Evolutionary conservation across 352 stramenopile genomes (phyloP).

Genomic region (Pseudoperonospora humuli): DNA sequence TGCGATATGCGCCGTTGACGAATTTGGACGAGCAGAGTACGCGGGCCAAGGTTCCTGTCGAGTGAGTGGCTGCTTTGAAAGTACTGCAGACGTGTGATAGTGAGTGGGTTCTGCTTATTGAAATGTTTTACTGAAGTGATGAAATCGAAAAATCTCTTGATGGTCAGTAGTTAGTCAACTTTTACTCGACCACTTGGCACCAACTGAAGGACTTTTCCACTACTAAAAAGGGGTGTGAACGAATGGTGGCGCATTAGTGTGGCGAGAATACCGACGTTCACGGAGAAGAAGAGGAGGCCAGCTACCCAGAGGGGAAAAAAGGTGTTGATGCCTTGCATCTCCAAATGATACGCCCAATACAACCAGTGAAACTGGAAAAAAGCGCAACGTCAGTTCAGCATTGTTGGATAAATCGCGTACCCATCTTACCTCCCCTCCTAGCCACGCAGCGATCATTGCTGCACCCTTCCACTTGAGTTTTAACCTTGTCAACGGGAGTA

Average conservation of each 20-base stretch:
- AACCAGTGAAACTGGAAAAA: slow-evolving; percentile 74
- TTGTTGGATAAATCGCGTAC: neutral
- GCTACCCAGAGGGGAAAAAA: slow-evolving; percentile 86
- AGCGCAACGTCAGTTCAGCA: slow-evolving; percentile 1
- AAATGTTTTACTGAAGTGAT: no score
- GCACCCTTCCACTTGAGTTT: slow-evolving; percentile 55
- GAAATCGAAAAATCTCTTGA: no score
- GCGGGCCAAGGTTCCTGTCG: no score
- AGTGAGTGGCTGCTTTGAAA: no score
- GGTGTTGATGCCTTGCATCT: slow-evolving; percentile 87
- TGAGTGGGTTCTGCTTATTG: no score
- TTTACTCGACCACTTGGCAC: slow-evolving; percentile 16
- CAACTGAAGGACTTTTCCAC: slow-evolving; percentile 35
- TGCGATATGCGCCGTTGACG: slow-evolving; percentile 58
- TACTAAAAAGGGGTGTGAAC: slow-evolving; percentile 51
- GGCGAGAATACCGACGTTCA: slow-evolving; percentile 77
- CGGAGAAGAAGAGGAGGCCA: slow-evolving; percentile 83
- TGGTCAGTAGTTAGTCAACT: slow-evolving; percentile 16
- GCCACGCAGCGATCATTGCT: slow-evolving; percentile 59
- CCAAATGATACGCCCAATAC: slow-evolving; percentile 83
- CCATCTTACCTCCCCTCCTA: slow-evolving; percentile 56
- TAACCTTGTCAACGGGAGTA: slow-evolving; percentile 67
- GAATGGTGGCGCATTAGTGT: slow-evolving; percentile 62
- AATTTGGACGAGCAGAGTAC: slow-evolving; percentile 62
- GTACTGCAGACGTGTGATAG: no score